A percentile compares a stretch with the other conserved stretches of the same genome.
Conservation (phyloP, 1,139 yeast species). For the Scheffersomyces lignicola region DNA sequence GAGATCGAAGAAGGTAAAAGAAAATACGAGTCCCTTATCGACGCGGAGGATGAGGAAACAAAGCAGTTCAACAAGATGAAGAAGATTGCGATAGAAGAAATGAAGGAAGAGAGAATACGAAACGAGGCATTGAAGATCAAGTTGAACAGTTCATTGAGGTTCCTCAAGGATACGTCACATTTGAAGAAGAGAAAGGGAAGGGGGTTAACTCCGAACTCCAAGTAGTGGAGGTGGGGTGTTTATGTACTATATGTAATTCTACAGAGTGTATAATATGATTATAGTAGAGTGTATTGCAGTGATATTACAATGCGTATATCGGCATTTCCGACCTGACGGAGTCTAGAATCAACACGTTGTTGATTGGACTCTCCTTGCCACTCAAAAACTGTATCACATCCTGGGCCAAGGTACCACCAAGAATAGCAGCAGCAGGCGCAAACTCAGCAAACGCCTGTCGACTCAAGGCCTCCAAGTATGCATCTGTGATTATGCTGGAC, state of each 20-base stretch:
- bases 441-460: constrained; percentile 67
- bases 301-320: constrained; percentile 51
- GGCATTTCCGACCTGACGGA: constrained; percentile 75
- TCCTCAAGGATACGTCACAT: constrained; percentile 42
- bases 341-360: constrained; percentile 77
- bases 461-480: constrained; percentile 39
- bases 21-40: constrained; percentile 26
- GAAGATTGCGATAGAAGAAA: constrained; percentile 20
- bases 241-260: not conserved
- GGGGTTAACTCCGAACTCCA: constrained; percentile 34
- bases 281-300: constrained; percentile 3
- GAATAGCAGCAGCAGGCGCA: constrained; percentile 81
- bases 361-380: constrained; percentile 75
- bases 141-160: constrained; percentile 36
- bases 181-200: constrained; percentile 46
- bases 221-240: constrained; percentile 10
- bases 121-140: constrained; percentile 28
- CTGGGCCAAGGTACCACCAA: constrained; percentile 91
- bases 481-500: constrained; percentile 32
- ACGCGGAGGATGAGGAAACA: constrained; percentile 23
- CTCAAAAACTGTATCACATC: constrained; percentile 85
- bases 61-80: constrained; percentile 23
- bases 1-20: constrained; percentile 29
- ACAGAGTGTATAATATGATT: not conserved
- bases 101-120: constrained; percentile 22